Base-by-base conservation (phyloP, 345 rosid species). In the Litchi chinensis region DNA sequence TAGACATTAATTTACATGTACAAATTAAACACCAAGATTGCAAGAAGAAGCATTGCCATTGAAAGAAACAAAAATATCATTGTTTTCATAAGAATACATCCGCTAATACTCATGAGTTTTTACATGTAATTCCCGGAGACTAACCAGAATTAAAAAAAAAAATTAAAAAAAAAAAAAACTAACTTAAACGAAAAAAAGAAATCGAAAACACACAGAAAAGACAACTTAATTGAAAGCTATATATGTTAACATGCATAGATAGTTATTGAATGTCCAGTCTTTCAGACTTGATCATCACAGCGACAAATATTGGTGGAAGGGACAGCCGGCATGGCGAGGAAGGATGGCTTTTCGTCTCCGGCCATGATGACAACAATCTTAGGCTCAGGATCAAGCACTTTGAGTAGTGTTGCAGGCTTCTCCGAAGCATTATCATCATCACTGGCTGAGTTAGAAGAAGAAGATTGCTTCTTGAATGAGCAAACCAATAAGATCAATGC, bases 321-420 rank as follows among this genome's bases (percentile, higher is more conserved):
- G 11, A 46, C 40, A 37, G 75, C 80, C 5, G 88, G 91, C 48
- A 79, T 77, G 41, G 95, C 95, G 52, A 91, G 75, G 83, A 78
- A 86, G 4, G 83, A 81, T 13, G 93, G 95, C 65, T 81, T 83
- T 26, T 86, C 78, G 0, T 90, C 86, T 70, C 93, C 92, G 12
- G 92, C 88, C 93, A 91, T 82, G 80, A 90, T 84, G 26, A 90
- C 92, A 0, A 80, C 88, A 48, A 87, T 57, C 79, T 82, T 88
- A 15, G 90, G 88, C 73, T 76, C 83, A 43, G 68, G 75, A 21
- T 81, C 89, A 32, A 12, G 40, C 54, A 59, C 73, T 64, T 4
- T 75, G 63, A 41, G 13, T 8, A 48, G 15, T 62, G 64, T 37
- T 8, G 70, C 52, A 2, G 63, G 48, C 15, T 46, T 70, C 12